Evolutionary conservation across 805 yeast genomes (phyloP), one percentile per base, ranked within the genome.

Genomic region (Sungouiozyma intestinalis): DNA sequence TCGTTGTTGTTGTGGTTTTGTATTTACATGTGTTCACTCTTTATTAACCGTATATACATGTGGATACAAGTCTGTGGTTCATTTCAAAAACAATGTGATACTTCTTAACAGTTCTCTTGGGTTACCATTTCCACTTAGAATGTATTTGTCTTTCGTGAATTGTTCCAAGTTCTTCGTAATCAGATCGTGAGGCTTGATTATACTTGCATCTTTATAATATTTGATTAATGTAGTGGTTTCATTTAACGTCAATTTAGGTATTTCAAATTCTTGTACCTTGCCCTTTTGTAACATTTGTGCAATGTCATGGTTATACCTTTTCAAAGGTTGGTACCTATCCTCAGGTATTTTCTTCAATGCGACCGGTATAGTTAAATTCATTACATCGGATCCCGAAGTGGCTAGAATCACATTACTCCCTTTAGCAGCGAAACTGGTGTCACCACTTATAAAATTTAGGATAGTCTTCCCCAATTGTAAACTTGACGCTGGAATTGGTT

Each of bases 341-440:
- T 73, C 72, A 40, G 65, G 57, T 27, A 64, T 61, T 40, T 71
- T 63, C 2, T 78, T 77, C 32, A 83, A 62, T 0, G 80, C 85
- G 2, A 76, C 77, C 8, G 72, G 65, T 43, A 83, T 64, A 3
- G 94, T 82, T 41, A 69, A 63, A 45, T 71, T 68, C 15, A 71
- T 67, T 39, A 65, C 66, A 56, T 73, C 74, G 34, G 63, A 69
- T n/a, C 76, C 74, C 16, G 81, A 71, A 33, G 79, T 77, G 14
- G 92, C 73, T 37, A 79, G 57, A 16, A 85, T 56, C 4, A 85
- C 72, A 32, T 80, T 82, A 52, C 94, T 90, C 40, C 70, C 69
- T 13, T 59, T 46, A 51, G 57, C 49, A 7, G 48, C 39, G 33
- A 85, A 82, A 4, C 57, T 47, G 11, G 62, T 50, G 6, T 67